A percentile compares a stretch with the other conserved stretches of the same genome.
phyloP scores from a whole-genome alignment of 2,329 filamentous ascomycete genomes.

The Fusarium decemcellulare region DNA sequence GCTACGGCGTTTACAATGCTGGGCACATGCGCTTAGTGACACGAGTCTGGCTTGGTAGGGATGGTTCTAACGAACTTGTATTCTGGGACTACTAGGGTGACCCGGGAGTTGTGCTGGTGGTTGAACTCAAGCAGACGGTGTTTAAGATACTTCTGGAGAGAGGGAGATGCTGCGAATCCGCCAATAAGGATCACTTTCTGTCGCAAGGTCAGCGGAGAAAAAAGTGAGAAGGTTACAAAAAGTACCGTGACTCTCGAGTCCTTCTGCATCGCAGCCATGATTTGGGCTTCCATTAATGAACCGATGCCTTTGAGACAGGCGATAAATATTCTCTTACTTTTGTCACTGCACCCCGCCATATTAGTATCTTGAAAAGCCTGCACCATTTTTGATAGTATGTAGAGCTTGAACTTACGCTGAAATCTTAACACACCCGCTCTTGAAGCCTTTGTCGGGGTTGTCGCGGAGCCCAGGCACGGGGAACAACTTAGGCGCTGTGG shows the following conservation, averaged over 20 bases:
- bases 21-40: too few species aligned
- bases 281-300: not conserved
- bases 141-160: not conserved
- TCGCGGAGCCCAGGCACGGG: too few species aligned
- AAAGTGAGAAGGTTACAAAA: not conserved
- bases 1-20: constrained; percentile 5
- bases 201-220: not conserved
- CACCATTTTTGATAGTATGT: too few species aligned
- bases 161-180: constrained; percentile 7
- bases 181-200: constrained; percentile 16
- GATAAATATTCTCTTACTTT: not conserved
- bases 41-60: too few species aligned
- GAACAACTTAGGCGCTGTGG: too few species aligned
- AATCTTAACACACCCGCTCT: too few species aligned
- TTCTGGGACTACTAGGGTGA: too few species aligned
- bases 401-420: too few species aligned
- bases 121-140: not conserved
- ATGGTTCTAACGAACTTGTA: too few species aligned
- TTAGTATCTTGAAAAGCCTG: too few species aligned
- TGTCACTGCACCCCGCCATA: not conserved
- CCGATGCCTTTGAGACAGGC: not conserved
- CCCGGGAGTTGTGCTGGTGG: too few species aligned
- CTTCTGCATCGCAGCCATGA: not conserved
- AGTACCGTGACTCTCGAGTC: not conserved
- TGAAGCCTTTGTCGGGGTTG: too few species aligned